Evolutionary conservation across 2,329 filamentous ascomycete genomes (phyloP).

Genomic region (Pyrenochaeta sp.): DNA sequence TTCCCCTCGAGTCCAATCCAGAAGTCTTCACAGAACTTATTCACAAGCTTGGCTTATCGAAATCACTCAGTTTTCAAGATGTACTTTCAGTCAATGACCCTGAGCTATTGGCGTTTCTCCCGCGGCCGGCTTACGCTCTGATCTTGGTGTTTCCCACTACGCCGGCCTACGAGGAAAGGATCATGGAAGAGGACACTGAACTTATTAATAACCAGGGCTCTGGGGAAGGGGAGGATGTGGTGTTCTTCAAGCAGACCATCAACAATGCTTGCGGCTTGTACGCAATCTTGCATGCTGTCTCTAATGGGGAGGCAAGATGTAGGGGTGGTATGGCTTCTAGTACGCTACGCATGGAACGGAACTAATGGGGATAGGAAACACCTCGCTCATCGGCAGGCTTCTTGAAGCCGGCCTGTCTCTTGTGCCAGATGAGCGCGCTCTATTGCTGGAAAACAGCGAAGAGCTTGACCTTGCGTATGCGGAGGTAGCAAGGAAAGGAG

Average conservation of each 20-base stretch:
- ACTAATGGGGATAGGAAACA: conserved; percentile 16
- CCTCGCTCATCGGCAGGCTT: conserved; percentile 23
- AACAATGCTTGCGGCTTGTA: conserved; percentile 92
- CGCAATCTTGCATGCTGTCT: conserved; percentile 81
- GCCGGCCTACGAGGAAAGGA: conserved; percentile 75
- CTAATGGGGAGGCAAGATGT: conserved; percentile 75
- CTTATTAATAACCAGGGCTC: conserved; percentile 68
- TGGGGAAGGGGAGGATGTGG: conserved; percentile 72
- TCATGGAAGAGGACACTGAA: conserved; percentile 74
- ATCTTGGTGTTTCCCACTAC: conserved; percentile 89
- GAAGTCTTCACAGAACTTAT: conserved; percentile 86
- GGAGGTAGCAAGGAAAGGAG: conserved; percentile 34
- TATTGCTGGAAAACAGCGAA: conserved; percentile 30
- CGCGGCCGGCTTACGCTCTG: conserved; percentile 84
- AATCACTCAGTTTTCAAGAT: conserved; percentile 78
- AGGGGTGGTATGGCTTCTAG: conserved; percentile 62
- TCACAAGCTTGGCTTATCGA: conserved; percentile 80
- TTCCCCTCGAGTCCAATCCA: conserved; percentile 73
- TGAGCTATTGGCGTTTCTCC: conserved; percentile 81
- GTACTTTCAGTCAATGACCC: conserved; percentile 87
- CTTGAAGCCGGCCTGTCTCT: conserved; percentile 16
- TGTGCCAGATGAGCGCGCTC: conserved; percentile 18
- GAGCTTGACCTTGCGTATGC: conserved; percentile 39
- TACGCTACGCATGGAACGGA: too few relatives aligned
- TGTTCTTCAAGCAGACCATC: conserved; percentile 96